A percentile compares a stretch with the other conserved stretches of the same genome.
These are phyloP conservation scores for Allium fistulosum DNA, from an alignment of 106 monocot species.

Conservation along the genomic window DNA sequence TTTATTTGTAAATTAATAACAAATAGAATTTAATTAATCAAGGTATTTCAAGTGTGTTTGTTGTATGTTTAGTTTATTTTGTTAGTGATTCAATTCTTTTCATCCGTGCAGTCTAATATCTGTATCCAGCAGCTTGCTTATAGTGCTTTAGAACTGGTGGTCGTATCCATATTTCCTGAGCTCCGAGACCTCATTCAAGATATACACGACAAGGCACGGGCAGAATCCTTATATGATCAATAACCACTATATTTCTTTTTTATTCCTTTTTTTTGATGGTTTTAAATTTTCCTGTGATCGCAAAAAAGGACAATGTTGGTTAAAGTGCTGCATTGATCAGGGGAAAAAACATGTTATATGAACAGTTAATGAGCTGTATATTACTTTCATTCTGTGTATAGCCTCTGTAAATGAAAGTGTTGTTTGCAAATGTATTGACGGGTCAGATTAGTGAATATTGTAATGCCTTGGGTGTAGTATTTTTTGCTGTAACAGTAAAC, in stretches of 20 bases:
- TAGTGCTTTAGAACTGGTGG: constrained; percentile 55
- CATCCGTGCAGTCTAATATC: constrained; percentile 55
- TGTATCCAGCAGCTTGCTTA: constrained; percentile 90
- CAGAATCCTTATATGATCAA: neutral
- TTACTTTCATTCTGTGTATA: neutral
- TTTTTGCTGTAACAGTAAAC: too few species aligned
- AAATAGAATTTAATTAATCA: neutral
- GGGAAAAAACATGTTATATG: neutral
- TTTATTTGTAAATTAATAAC: neutral
- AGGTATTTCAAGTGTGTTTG: neutral
- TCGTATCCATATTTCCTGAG: constrained; percentile 79
- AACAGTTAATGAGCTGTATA: neutral
- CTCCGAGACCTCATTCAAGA: constrained; percentile 50
- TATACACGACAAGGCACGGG: constrained; percentile 43
- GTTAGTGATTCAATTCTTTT: neutral
- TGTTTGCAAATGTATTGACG: neutral
- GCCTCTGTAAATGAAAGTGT: neutral
- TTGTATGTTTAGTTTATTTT: neutral
- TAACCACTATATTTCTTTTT: neutral
- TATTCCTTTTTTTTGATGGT: neutral
- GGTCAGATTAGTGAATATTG: too few species aligned
- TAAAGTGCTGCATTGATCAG: too few species aligned
- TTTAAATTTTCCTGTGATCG: neutral
- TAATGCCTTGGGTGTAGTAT: too few species aligned
- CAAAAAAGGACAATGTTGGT: neutral